A percentile compares a stretch with the other conserved stretches of the same genome.
Conservation (phyloP, 176 grass and related monocot genomes). For the Ensete glaucum region DNA sequence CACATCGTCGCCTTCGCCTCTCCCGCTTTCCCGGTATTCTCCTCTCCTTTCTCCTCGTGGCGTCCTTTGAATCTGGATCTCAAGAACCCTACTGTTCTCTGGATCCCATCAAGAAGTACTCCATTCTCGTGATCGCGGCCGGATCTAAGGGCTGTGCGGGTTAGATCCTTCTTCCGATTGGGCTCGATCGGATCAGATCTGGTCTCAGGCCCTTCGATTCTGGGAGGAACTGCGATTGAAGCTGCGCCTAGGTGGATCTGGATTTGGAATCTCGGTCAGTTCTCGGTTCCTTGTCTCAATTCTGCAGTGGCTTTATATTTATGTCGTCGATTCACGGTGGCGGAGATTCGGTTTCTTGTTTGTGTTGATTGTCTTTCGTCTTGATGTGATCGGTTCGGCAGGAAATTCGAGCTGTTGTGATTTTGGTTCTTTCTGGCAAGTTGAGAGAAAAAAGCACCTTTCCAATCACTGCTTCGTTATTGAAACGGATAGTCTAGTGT, state of each 20-base stretch:
- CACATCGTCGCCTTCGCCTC: not conserved
- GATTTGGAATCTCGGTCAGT: not conserved
- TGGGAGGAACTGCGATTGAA: not conserved
- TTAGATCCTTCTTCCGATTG: not conserved
- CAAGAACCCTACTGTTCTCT: not conserved
- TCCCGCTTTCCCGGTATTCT: not conserved
- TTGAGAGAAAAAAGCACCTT: too few relatives aligned
- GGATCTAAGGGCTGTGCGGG: not conserved
- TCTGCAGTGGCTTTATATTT: not conserved
- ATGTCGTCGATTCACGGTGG: too few relatives aligned
- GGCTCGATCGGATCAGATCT: not conserved
- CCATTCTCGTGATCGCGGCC: not conserved
- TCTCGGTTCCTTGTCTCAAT: not conserved
- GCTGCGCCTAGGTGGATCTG: not conserved
- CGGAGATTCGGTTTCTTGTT: too few relatives aligned
- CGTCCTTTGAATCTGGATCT: not conserved
- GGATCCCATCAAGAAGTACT: too few relatives aligned
- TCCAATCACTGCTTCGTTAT: too few relatives aligned
- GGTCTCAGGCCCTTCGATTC: not conserved
- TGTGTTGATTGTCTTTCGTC: too few relatives aligned
- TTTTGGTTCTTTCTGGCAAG: too few relatives aligned
- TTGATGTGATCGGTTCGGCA: too few relatives aligned
- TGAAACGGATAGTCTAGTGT: too few relatives aligned
- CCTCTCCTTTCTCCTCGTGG: not conserved
- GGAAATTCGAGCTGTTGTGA: too few relatives aligned